phyloP scores from a whole-genome alignment of 2,329 filamentous ascomycete genomes.

The Epichloe glyceriae region DNA sequence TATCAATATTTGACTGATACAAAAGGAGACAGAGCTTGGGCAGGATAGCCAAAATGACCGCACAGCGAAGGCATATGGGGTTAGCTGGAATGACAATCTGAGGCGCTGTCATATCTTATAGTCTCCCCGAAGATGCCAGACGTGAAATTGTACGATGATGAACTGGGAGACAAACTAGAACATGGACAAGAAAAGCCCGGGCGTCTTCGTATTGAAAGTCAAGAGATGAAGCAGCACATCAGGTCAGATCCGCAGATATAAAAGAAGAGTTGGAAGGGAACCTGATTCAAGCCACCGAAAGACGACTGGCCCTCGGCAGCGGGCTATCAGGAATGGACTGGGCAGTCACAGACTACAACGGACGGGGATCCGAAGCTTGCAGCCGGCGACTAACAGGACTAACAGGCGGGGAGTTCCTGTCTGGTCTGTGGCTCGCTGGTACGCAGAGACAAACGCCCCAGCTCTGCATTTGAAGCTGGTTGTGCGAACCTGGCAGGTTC shows the following conservation, averaged over 20 bases:
- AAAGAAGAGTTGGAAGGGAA: not conserved
- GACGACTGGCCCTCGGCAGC: not conserved
- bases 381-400: constrained; percentile 3
- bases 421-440: not conserved
- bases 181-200: not conserved
- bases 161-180: not conserved
- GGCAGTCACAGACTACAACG: not conserved
- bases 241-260: not conserved
- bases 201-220: not conserved
- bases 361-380: constrained; percentile 1
- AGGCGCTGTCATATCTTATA: not conserved
- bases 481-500: not conserved
- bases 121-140: not conserved
- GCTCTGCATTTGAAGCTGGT: constrained; percentile 6
- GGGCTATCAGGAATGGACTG: not conserved
- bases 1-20: not conserved
- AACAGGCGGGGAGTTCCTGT: constrained; percentile 1
- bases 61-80: not conserved
- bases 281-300: constrained; percentile 1
- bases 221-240: not conserved
- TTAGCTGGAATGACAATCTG: not conserved
- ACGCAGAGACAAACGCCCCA: constrained; percentile 5
- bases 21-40: not conserved
- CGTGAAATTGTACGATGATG: not conserved
- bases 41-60: not conserved